These are phyloP conservation scores for Dactylella cylindrospora DNA, from an alignment of 2,329 filamentous ascomycete species.

Conservation along the genomic window DNA sequence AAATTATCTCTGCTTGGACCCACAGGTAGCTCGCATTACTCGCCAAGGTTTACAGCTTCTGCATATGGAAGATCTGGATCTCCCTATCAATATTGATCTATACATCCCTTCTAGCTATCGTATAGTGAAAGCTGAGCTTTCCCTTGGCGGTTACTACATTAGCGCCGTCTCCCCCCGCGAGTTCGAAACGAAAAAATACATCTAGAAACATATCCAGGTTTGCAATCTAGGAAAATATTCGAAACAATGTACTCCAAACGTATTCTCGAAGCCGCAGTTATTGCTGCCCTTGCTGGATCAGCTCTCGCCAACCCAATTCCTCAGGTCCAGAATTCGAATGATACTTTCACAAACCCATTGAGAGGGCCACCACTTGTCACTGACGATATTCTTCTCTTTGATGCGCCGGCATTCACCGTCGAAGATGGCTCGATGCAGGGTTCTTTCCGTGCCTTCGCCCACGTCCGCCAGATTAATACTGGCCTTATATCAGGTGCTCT, in stretches of 20 bases:
- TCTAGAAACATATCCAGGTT: neutral
- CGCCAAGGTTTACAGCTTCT: constrained; percentile 17
- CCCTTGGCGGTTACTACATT: constrained; percentile 13
- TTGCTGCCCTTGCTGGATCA: constrained; percentile 16
- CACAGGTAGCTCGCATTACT: constrained; percentile 21
- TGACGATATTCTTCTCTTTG: constrained; percentile 28
- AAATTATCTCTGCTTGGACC: neutral
- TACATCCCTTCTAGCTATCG: neutral
- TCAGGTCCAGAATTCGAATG: neutral
- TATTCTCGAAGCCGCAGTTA: constrained; percentile 9
- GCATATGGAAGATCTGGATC: constrained; percentile 18
- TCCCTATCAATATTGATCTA: neutral
- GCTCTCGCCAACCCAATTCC: constrained; percentile 21
- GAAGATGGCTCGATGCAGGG: constrained; percentile 8
- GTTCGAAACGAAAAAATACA: constrained; percentile 4
- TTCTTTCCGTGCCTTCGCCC: constrained; percentile 28
- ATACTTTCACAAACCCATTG: constrained; percentile 4
- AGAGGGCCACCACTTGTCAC: constrained; percentile 16
- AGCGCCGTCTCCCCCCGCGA: neutral
- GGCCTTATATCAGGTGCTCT: constrained; percentile 9
- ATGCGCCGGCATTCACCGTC: constrained; percentile 28
- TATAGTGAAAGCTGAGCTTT: neutral
- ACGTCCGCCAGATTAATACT: constrained; percentile 17
- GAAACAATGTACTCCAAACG: constrained; percentile 17
- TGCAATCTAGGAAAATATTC: neutral